Conservation (phyloP, 345 rosid species). For the Sisymbrium irio region DNA sequence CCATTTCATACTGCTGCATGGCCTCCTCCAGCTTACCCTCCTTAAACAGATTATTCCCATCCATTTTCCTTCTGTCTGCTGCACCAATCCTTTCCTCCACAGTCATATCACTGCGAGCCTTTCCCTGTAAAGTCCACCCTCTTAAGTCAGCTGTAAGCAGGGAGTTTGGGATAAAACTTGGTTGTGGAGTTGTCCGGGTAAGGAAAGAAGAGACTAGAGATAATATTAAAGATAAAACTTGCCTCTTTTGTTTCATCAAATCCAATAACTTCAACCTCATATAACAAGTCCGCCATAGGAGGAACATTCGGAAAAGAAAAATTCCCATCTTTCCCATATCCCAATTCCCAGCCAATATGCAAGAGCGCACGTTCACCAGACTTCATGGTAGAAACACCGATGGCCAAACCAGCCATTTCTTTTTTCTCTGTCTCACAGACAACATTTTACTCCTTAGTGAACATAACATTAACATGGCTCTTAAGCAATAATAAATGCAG, state of each 20-base stretch:
- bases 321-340: conserved; percentile 92
- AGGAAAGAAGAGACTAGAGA: not conserved
- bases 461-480: not conserved
- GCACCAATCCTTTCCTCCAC: conserved; percentile 93
- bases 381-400: conserved; percentile 86
- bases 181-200: not conserved
- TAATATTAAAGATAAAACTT: conserved; percentile 31
- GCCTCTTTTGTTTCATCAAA: conserved; percentile 93
- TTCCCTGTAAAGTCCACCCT: conserved; percentile 87
- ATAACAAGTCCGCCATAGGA: conserved; percentile 80
- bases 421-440: conserved; percentile 64
- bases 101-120: conserved; percentile 94
- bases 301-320: conserved; percentile 97
- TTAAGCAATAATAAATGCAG: not conserved
- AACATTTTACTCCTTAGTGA: conserved; percentile 11
- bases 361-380: conserved; percentile 83
- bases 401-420: conserved; percentile 85
- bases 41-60: conserved; percentile 77
- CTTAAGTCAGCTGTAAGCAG: conserved; percentile 11
- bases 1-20: conserved; percentile 99
- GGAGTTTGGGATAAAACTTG: not conserved
- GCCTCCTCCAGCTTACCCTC: conserved; percentile 91
- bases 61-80: conserved; percentile 93
- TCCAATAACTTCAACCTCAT: conserved; percentile 95
- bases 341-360: conserved; percentile 87